Evolutionary conservation across 768 basidiomycete species (phyloP).

Genomic region (Termitomyces sp.): DNA sequence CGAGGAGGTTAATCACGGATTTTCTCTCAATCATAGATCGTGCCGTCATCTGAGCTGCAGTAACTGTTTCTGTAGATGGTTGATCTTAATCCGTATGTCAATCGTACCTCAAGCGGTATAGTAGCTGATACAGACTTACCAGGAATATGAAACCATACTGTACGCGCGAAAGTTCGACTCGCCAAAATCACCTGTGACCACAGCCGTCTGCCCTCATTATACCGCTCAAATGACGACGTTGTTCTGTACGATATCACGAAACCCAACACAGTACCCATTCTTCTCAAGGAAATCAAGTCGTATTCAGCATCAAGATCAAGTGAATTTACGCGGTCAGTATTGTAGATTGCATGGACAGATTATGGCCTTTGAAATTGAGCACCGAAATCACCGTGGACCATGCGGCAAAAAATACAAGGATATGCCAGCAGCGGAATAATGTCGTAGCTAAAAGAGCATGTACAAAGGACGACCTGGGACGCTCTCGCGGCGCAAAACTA

Average conservation of each 20-base stretch:
- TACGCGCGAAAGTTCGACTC: slow-evolving; percentile 54
- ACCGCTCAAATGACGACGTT: slow-evolving; percentile 71
- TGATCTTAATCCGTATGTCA: slow-evolving; percentile 18
- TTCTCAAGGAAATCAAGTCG: slow-evolving; percentile 17
- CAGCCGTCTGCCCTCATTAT: slow-evolving; percentile 66
- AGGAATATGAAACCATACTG: slow-evolving; percentile 67
- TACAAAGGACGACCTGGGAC: slow-evolving; percentile 34
- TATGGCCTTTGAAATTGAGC: slow-evolving; percentile 44
- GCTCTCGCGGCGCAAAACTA: slow-evolving; percentile 37
- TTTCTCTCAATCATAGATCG: slow-evolving; percentile 64
- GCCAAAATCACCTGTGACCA: slow-evolving; percentile 70
- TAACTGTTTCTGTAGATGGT: slow-evolving; percentile 17
- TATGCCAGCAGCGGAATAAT: slow-evolving; percentile 63
- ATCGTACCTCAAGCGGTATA: background rate
- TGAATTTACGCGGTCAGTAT: slow-evolving; percentile 65
- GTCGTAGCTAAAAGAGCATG: slow-evolving; percentile 42
- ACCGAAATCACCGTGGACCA: slow-evolving; percentile 61
- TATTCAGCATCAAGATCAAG: slow-evolving; percentile 18
- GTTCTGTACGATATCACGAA: slow-evolving; percentile 73
- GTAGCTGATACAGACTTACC: slow-evolving; percentile 29
- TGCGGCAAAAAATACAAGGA: slow-evolving; percentile 58
- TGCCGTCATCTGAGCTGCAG: slow-evolving; percentile 32
- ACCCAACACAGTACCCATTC: slow-evolving; percentile 64
- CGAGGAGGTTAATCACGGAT: slow-evolving; percentile 62
- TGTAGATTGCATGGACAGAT: slow-evolving; percentile 43